These are phyloP conservation scores for Saitozyma sp. DNA, from an alignment of 768 basidiomycete genomes.

Conservation along the genomic window DNA sequence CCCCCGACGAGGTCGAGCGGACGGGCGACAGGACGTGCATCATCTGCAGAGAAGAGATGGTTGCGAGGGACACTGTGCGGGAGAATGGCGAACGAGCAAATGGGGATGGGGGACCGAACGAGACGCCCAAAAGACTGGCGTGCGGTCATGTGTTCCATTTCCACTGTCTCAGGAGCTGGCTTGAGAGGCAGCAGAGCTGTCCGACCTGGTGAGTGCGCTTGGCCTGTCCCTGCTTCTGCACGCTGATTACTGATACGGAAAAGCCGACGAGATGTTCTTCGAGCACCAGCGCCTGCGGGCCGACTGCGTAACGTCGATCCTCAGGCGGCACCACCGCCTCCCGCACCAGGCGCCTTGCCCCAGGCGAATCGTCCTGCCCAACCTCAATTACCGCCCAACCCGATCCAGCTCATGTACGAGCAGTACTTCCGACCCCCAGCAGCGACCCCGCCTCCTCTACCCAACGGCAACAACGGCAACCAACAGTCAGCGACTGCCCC, in stretches of 20 bases:
- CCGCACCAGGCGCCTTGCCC: conserved; percentile 46
- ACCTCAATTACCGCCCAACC: conserved; percentile 42
- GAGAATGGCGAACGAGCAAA: conserved; percentile 1
- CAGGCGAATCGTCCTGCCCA: conserved; percentile 18
- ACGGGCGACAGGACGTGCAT: conserved; percentile 93
- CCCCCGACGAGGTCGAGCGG: conserved; percentile 73
- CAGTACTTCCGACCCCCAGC: conserved; percentile 30
- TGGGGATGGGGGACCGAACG: conserved; percentile 77
- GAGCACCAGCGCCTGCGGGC: conserved; percentile 14
- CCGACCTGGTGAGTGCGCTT: conserved; percentile 79
- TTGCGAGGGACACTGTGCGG: conserved; percentile 34
- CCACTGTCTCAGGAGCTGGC: conserved; percentile 93
- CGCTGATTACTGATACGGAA: conserved; percentile 3
- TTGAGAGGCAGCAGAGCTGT: conserved; percentile 97
- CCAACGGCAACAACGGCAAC: conserved; percentile 16
- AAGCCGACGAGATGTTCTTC: conserved; percentile 42
- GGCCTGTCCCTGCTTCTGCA: neutral
- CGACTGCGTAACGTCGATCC: too few species aligned
- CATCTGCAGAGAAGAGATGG: conserved; percentile 97
- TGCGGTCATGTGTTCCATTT: conserved; percentile 99
- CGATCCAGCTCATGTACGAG: conserved; percentile 31
- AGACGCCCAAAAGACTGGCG: conserved; percentile 91
- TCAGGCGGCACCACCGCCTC: conserved; percentile 6
- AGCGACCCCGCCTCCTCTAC: conserved; percentile 16
- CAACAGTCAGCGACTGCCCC: too few species aligned